Percentiles rank a stretch among this genome's conserved stretches.
Evolutionary conservation across 176 grass and related monocot genomes (phyloP).

Genomic region (Triticum timopheevii): DNA sequence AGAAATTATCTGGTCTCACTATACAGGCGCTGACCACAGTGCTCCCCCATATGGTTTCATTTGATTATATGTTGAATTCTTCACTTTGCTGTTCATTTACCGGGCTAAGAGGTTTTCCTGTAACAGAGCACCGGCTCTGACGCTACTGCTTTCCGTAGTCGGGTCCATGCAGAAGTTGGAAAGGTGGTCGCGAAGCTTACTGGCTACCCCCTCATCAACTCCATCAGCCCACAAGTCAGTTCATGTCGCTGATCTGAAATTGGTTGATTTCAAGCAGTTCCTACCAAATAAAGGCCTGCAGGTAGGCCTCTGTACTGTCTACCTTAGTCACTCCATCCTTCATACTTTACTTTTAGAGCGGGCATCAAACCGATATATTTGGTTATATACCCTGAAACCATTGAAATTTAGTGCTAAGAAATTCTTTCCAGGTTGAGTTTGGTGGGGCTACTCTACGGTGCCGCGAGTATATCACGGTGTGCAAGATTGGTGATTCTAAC

Average conservation of each 20-base stretch:
- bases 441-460: constrained; percentile 61
- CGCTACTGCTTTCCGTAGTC: background rate
- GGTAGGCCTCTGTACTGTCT: too few relatives aligned
- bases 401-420: background rate
- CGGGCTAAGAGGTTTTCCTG: background rate
- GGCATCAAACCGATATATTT: too few relatives aligned
- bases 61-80: background rate
- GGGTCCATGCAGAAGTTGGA: background rate
- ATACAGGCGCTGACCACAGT: too few relatives aligned
- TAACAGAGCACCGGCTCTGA: background rate
- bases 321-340: too few relatives aligned
- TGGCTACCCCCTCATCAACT: background rate
- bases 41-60: too few relatives aligned
- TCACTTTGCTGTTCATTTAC: background rate
- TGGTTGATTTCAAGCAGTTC: too few relatives aligned
- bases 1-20: too few relatives aligned
- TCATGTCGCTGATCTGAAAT: too few relatives aligned
- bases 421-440: constrained; percentile 71
- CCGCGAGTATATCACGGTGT: constrained; percentile 67
- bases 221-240: too few relatives aligned
- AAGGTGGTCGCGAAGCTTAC: background rate
- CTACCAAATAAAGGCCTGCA: too few relatives aligned
- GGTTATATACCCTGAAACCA: too few relatives aligned
- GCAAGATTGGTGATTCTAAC: constrained; percentile 73
- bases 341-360: too few relatives aligned